Conservation (phyloP, 2,329 filamentous ascomycete species). For the Cercospora janseana region DNA sequence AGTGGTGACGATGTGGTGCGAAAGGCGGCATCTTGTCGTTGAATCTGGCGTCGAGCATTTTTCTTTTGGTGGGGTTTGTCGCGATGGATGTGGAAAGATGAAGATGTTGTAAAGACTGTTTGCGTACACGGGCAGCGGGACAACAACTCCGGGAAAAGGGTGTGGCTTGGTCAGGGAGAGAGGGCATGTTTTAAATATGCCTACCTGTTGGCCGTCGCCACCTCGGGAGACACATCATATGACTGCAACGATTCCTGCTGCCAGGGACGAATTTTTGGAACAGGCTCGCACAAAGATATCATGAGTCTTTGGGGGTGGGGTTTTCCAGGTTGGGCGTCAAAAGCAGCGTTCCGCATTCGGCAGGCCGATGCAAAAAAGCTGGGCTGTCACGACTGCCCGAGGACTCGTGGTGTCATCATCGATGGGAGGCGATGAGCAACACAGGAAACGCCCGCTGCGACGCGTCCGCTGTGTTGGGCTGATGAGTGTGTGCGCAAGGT, state of each 20-base stretch:
- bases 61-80: no score
- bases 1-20: no score
- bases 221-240: constrained; percentile 9
- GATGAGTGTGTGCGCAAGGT: no score
- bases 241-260: constrained; percentile 4
- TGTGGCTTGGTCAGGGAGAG: no score
- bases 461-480: constrained; percentile 1
- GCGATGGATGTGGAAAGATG: no score
- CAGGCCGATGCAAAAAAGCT: neutral
- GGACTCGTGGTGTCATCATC: constrained; percentile 9
- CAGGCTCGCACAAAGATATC: neutral
- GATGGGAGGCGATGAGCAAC: no score
- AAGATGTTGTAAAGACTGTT: no score
- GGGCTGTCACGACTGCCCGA: neutral
- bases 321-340: neutral
- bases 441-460: neutral
- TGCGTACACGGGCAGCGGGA: no score
- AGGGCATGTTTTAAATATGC: no score
- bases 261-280: neutral
- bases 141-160: no score
- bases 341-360: neutral
- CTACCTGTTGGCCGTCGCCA: neutral
- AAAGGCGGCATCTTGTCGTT: no score
- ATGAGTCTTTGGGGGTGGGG: constrained; percentile 10
- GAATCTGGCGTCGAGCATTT: no score